Conservation (phyloP, 2,329 filamentous ascomycete genomes). For the Cladophialophora carrionii region DNA sequence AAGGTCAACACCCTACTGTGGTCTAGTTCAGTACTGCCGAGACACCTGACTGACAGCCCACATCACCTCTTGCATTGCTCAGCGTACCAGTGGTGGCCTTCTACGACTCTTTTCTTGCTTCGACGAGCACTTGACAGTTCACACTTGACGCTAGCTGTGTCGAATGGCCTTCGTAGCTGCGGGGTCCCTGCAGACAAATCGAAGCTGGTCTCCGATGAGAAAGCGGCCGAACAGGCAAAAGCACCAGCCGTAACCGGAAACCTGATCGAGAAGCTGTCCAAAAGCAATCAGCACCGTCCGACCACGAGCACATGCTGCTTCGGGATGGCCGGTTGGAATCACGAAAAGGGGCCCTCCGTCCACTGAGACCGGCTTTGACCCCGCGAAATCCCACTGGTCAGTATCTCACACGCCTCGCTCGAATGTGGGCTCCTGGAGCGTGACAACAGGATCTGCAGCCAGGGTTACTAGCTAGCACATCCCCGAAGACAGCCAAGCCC, state of each 20-base stretch:
- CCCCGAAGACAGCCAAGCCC: conserved; percentile 11
- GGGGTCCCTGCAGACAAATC: background rate
- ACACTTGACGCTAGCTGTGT: background rate
- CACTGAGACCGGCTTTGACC: background rate
- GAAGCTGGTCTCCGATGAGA: background rate
- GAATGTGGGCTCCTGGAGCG: conserved; percentile 10
- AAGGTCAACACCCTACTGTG: background rate
- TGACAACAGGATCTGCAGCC: conserved; percentile 25
- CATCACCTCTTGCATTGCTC: background rate
- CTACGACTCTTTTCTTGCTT: background rate
- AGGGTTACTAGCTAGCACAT: conserved; percentile 15
- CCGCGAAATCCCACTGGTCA: conserved; percentile 4
- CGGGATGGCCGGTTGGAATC: conserved; percentile 22
- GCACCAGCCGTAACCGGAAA: background rate
- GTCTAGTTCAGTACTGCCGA: background rate
- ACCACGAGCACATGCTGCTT: conserved; percentile 17
- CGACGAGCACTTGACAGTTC: background rate
- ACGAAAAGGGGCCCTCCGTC: conserved; percentile 3
- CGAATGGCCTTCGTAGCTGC: background rate
- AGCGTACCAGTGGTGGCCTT: background rate
- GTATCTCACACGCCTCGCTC: background rate
- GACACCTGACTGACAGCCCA: background rate
- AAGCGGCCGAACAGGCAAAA: background rate
- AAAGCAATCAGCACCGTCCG: background rate
- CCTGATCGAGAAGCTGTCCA: background rate